These are phyloP conservation scores for Nakaseomyces delphensis DNA, from an alignment of 1,139 yeast genomes.

Conservation along the genomic window DNA sequence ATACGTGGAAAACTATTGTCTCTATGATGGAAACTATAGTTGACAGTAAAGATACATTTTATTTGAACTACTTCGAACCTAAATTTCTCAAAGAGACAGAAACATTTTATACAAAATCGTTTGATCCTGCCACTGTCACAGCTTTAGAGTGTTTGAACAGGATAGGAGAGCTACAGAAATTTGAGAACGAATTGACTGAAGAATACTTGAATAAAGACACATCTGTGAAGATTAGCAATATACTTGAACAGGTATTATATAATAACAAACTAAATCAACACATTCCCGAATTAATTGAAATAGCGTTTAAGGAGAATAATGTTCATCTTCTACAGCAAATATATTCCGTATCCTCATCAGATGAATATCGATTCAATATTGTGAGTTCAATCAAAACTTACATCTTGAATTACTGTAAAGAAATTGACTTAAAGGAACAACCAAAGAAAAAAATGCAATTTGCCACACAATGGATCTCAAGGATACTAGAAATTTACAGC, in stretches of 20 bases:
- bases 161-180: slow-evolving; percentile 41
- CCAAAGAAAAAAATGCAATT: slow-evolving; percentile 34
- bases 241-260: slow-evolving; percentile 22
- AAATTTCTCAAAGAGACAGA: slow-evolving; percentile 47
- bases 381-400: slow-evolving; percentile 39
- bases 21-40: slow-evolving; percentile 61
- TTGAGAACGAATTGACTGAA: slow-evolving; percentile 43
- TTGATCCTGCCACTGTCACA: slow-evolving; percentile 40
- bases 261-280: slow-evolving; percentile 17
- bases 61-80: slow-evolving; percentile 60
- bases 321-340: slow-evolving; percentile 14
- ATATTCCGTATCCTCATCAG: slow-evolving; percentile 17
- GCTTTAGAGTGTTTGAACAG: slow-evolving; percentile 42
- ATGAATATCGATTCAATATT: slow-evolving; percentile 15
- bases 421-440: slow-evolving; percentile 31
- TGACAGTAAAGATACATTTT: slow-evolving; percentile 41
- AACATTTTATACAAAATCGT: slow-evolving; percentile 43
- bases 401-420: slow-evolving; percentile 30
- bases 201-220: slow-evolving; percentile 22
- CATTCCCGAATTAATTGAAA: slow-evolving; percentile 11
- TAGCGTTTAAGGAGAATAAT: slow-evolving; percentile 12
- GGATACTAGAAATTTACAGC: slow-evolving; percentile 46
- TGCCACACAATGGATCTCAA: slow-evolving; percentile 65
- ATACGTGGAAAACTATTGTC: slow-evolving; percentile 33
- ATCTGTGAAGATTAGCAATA: slow-evolving; percentile 15